A percentile compares a stretch with the other conserved stretches of the same genome.
Conservation (phyloP, 495 filamentous ascomycete genomes). For the Cercophora samala region DNA sequence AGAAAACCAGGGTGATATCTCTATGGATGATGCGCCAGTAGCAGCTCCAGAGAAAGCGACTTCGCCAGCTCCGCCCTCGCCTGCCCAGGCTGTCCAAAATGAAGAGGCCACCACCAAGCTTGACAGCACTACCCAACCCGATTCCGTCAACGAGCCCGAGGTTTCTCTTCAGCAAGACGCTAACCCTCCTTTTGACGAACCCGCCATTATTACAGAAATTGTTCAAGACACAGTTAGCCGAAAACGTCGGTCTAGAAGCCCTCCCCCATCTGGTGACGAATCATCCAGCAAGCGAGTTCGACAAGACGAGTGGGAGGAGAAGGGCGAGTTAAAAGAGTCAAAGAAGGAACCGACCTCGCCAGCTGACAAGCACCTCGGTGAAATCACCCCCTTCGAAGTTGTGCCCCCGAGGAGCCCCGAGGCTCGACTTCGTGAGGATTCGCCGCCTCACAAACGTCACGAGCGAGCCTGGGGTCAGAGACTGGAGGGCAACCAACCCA, state of each 20-base stretch:
- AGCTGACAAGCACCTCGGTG: neutral
- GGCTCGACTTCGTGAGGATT: neutral
- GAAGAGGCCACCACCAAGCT: neutral
- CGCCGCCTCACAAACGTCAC: conserved; percentile 9
- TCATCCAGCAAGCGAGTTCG: conserved; percentile 43
- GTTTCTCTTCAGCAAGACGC: conserved; percentile 19
- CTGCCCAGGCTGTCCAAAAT: neutral
- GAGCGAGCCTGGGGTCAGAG: conserved; percentile 1
- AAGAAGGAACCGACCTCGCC: neutral
- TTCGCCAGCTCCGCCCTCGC: neutral
- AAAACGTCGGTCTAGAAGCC: conserved; percentile 70
- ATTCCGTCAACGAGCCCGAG: conserved; percentile 6
- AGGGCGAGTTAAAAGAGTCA: neutral
- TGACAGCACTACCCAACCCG: neutral
- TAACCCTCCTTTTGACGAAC: conserved; percentile 18
- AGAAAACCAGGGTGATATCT: neutral
- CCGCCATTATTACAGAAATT: conserved; percentile 25
- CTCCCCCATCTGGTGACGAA: conserved; percentile 50
- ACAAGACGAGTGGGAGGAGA: conserved; percentile 23
- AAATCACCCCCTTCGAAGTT: neutral
- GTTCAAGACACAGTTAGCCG: conserved; percentile 64
- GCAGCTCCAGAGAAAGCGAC: neutral
- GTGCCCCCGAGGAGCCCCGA: neutral
- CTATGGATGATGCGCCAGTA: neutral
- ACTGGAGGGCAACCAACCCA: conserved; percentile 1